A percentile compares a stretch with the other conserved stretches of the same genome.
Conservation (phyloP, 257 asterid species). For the Cordia subcordata region DNA sequence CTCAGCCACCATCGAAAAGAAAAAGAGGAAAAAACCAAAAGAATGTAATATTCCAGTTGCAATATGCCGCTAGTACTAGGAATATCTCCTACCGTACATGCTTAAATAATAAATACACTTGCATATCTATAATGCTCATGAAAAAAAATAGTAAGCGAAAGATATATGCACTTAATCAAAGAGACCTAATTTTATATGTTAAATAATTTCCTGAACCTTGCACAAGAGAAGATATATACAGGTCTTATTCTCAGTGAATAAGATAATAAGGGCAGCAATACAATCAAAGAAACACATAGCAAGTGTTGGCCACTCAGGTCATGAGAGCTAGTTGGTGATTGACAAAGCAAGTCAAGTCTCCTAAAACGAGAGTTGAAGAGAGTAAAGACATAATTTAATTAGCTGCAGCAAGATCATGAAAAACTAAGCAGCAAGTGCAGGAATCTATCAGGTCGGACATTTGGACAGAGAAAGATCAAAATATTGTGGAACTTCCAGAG, state of each 20-base stretch:
- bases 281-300: slow-evolving; percentile 39
- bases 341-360: slow-evolving; percentile 53
- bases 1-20: too few species aligned
- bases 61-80: too few species aligned
- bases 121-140: too few species aligned
- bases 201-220: too few species aligned
- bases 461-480: slow-evolving; percentile 54
- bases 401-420: slow-evolving; percentile 48
- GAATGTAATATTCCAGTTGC: too few species aligned
- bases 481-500: slow-evolving; percentile 37
- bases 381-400: slow-evolving; percentile 46
- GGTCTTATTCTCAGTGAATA: slow-evolving; percentile 67
- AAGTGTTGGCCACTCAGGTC: too few species aligned
- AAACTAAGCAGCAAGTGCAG: slow-evolving; percentile 33
- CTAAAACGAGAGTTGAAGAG: slow-evolving; percentile 58
- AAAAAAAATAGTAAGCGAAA: slow-evolving; percentile 40
- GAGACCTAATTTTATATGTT: too few species aligned
- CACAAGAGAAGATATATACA: too few species aligned
- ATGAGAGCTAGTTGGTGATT: slow-evolving; percentile 36
- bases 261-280: slow-evolving; percentile 48
- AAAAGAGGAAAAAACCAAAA: too few species aligned
- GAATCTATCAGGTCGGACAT: slow-evolving; percentile 40
- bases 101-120: too few species aligned
- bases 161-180: slow-evolving; percentile 13
- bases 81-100: too few species aligned